phyloP scores from a whole-genome alignment of 768 basidiomycete genomes.

The Russula ochroleuca region DNA sequence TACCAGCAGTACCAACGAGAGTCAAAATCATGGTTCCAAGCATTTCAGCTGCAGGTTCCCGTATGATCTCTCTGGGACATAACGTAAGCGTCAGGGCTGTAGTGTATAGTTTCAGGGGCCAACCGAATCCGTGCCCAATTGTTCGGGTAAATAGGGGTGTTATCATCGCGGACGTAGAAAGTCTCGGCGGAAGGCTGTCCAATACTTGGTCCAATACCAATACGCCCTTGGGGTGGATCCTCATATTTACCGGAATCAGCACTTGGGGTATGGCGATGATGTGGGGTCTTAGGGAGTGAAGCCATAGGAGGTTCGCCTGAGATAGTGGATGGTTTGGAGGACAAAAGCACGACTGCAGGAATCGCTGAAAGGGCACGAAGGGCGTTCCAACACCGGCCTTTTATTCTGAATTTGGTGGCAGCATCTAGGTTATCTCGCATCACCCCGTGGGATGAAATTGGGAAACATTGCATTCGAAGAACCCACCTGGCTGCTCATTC shows the following conservation, averaged over 20 bases:
- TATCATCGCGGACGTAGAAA: slow-evolving; percentile 5
- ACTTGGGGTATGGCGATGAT: slow-evolving; percentile 11
- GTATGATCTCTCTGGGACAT: slow-evolving; percentile 6
- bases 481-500: neutral
- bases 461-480: neutral
- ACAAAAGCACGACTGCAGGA: neutral
- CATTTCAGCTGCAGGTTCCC: slow-evolving; percentile 32
- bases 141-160: slow-evolving; percentile 25
- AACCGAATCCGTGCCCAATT: slow-evolving; percentile 29
- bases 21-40: slow-evolving; percentile 31
- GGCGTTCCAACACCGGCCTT: neutral
- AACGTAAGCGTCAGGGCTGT: neutral
- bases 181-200: neutral
- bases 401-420: neutral
- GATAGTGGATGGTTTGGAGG: neutral
- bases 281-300: neutral
- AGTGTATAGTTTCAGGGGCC: neutral
- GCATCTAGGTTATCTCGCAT: neutral
- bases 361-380: neutral
- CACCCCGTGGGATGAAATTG: neutral
- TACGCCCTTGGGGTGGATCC: neutral
- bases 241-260: neutral
- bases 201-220: too few species aligned
- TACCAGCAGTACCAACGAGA: slow-evolving; percentile 27
- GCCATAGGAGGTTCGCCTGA: slow-evolving; percentile 7